Conservation (phyloP, 2,329 filamentous ascomycete species). For the Trichoderma simmonsii region DNA sequence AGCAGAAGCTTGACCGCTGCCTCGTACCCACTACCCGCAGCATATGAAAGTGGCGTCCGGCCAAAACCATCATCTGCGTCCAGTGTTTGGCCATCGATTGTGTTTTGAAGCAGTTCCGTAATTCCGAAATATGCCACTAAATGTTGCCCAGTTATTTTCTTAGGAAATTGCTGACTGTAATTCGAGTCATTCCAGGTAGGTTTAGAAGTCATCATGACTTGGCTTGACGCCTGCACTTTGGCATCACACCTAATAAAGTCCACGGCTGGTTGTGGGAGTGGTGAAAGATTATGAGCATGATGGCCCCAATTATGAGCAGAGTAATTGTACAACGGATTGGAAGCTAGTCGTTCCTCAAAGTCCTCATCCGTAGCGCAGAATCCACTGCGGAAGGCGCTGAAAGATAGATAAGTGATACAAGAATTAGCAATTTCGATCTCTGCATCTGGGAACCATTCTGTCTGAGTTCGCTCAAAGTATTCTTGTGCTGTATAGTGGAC, state of each 20-base stretch:
- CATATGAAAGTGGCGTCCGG: background rate
- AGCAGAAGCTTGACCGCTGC: background rate
- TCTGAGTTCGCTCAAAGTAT: background rate
- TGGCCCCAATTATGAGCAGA: background rate
- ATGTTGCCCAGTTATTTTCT: background rate
- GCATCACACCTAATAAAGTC: too few relatives aligned
- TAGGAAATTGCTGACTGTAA: background rate
- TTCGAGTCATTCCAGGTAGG: background rate
- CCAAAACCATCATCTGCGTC: background rate
- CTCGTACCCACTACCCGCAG: background rate
- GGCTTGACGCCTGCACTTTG: background rate
- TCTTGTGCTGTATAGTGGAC: background rate
- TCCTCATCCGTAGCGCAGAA: background rate
- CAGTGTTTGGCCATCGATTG: too few relatives aligned
- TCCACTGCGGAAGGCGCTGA: background rate
- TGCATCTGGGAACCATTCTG: background rate
- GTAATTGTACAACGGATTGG: background rate
- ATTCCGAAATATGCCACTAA: background rate
- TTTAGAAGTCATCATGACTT: background rate
- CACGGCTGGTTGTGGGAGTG: background rate
- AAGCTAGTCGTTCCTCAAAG: background rate
- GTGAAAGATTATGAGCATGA: background rate
- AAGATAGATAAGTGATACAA: background rate
- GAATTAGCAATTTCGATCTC: background rate
- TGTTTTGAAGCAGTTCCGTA: too few relatives aligned